Percentiles rank a stretch among this genome's conserved stretches.
Conservation (phyloP, 2,329 filamentous ascomycete species). For the Xylaria hypoxylon region DNA sequence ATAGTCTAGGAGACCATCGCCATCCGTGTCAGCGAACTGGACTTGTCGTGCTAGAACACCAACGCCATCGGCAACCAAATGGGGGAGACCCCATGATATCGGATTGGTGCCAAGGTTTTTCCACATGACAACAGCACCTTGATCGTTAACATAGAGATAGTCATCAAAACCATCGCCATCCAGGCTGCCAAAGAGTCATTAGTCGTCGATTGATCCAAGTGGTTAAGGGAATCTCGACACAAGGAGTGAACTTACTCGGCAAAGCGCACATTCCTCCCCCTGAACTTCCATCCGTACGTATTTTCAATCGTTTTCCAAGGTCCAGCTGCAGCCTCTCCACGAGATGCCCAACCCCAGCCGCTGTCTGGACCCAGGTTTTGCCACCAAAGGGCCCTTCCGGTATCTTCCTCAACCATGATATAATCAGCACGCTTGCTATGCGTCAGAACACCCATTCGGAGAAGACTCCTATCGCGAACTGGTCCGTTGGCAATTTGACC, state of each 20-base stretch:
- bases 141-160: slow-evolving; percentile 4
- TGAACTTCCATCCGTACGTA: slow-evolving; percentile 14
- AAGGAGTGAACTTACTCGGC: neutral
- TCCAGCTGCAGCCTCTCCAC: neutral
- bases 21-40: slow-evolving; percentile 1
- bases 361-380: neutral
- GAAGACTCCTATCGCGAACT: neutral
- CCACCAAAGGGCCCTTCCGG: neutral
- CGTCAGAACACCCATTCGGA: slow-evolving; percentile 11
- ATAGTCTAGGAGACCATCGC: neutral
- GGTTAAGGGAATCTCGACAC: too few species aligned
- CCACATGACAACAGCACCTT: neutral
- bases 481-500: slow-evolving; percentile 6
- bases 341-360: slow-evolving; percentile 6
- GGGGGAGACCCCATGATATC: neutral
- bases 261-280: slow-evolving; percentile 6
- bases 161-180: slow-evolving; percentile 6
- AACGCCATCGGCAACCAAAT: slow-evolving; percentile 4
- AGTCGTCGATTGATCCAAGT: neutral
- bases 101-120: neutral
- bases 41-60: slow-evolving; percentile 1
- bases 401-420: slow-evolving; percentile 8
- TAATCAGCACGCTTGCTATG: slow-evolving; percentile 3
- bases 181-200: neutral
- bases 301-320: slow-evolving; percentile 2